Evolutionary conservation across 371 early-diverging fungal species (phyloP).

Genomic region (Mucor lusitanicus): DNA sequence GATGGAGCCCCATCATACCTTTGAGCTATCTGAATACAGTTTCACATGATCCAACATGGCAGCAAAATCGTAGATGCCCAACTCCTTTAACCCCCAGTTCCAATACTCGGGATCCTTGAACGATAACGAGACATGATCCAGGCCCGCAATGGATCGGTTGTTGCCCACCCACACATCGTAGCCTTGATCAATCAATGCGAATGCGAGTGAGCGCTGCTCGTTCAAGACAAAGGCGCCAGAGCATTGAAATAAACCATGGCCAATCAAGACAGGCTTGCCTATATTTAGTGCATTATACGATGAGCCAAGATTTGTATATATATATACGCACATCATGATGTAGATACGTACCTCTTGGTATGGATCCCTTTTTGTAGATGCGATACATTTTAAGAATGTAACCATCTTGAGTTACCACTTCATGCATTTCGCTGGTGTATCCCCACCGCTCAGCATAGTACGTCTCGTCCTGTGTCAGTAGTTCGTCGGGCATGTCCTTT

Average conservation of each 20-base stretch:
- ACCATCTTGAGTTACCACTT: conserved; percentile 49
- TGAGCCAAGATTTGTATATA: background rate
- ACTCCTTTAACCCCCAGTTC: conserved; percentile 59
- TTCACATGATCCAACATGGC: conserved; percentile 48
- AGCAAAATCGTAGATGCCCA: conserved; percentile 51
- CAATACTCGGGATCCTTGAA: conserved; percentile 49
- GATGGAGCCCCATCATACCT: conserved; percentile 14
- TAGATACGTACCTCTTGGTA: conserved; percentile 12
- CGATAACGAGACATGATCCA: conserved; percentile 30
- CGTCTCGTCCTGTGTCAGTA: conserved; percentile 29
- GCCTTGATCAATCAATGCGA: conserved; percentile 48
- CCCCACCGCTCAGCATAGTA: conserved; percentile 45
- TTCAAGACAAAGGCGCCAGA: conserved; percentile 58
- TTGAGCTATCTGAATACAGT: conserved; percentile 12
- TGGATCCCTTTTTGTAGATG: conserved; percentile 22
- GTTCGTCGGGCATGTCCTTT: conserved; percentile 18
- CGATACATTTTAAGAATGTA: conserved; percentile 44
- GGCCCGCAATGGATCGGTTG: conserved; percentile 34
- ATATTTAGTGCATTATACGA: background rate
- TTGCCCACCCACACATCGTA: conserved; percentile 62
- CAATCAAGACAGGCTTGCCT: conserved; percentile 49
- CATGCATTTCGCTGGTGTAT: conserved; percentile 33
- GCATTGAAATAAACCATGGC: conserved; percentile 67
- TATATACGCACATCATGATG: background rate
- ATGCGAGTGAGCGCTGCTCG: conserved; percentile 55